Conservation (phyloP, 2,329 filamentous ascomycete genomes). For the Paracamarosporium sp. region DNA sequence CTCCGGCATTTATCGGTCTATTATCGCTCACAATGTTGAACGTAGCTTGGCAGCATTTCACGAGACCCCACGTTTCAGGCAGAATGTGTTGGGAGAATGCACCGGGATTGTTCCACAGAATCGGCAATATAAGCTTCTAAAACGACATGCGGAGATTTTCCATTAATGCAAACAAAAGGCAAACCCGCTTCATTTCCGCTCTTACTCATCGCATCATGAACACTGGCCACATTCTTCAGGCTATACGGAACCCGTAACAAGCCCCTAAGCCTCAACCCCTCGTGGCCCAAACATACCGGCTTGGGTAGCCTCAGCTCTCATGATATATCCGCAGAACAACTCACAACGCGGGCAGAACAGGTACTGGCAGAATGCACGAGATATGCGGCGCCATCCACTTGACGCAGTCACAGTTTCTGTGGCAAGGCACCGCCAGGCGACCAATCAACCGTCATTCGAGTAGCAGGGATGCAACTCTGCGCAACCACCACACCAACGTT, state of each 20-base stretch:
- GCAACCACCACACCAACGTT: not conserved
- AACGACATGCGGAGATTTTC: constrained; percentile 8
- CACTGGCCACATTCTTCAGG: constrained; percentile 14
- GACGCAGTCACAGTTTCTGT: constrained; percentile 15
- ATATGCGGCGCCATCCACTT: constrained; percentile 17
- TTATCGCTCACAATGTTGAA: not conserved
- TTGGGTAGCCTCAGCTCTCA: not conserved
- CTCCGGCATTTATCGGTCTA: no score
- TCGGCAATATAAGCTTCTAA: constrained; percentile 21
- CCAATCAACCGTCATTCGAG: constrained; percentile 1
- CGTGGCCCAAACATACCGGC: not conserved
- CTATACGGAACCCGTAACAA: constrained; percentile 8
- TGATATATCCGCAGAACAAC: not conserved
- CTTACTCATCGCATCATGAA: not conserved
- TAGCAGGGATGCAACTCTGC: constrained; percentile 15
- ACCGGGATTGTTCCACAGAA: constrained; percentile 2
- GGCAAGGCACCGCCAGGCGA: not conserved
- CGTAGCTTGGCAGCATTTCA: not conserved
- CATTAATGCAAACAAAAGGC: constrained; percentile 14
- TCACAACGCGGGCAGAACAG: not conserved
- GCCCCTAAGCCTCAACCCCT: not conserved
- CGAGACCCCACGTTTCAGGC: constrained; percentile 17
- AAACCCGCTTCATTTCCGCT: constrained; percentile 1
- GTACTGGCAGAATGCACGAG: constrained; percentile 9
- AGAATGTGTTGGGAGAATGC: constrained; percentile 13